Conservation (phyloP, 1,284 basidiomycete species). For the Pisolithus thermaeus region DNA sequence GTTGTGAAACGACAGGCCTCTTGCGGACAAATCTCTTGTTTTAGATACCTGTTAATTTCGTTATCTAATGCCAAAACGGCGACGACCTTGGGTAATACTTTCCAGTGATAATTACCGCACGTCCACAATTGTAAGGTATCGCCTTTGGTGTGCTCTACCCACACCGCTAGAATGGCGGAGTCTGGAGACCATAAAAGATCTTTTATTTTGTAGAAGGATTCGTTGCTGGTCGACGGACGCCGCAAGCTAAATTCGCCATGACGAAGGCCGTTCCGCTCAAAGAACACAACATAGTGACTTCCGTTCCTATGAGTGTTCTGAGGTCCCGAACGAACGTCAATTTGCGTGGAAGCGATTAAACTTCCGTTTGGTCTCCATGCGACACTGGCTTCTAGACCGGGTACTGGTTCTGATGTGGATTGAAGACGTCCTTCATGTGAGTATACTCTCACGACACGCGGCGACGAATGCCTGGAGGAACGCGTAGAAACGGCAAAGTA, state of each 20-base stretch:
- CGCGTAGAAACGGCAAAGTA: slow-evolving; percentile 84
- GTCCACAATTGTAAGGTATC: slow-evolving; percentile 96
- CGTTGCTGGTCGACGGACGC: slow-evolving; percentile 32
- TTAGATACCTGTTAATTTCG: slow-evolving; percentile 67
- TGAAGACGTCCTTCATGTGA: slow-evolving; percentile 76
- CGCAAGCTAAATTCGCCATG: slow-evolving; percentile 85
- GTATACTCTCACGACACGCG: slow-evolving; percentile 74
- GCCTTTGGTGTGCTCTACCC: slow-evolving; percentile 66
- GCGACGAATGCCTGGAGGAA: slow-evolving; percentile 27
- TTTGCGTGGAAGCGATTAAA: slow-evolving; percentile 77
- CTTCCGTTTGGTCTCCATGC: slow-evolving; percentile 89
- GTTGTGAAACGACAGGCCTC: slow-evolving; percentile 56
- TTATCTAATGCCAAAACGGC: neutral
- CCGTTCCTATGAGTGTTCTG: slow-evolving; percentile 63
- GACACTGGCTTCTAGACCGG: slow-evolving; percentile 78
- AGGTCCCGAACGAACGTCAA: slow-evolving; percentile 67
- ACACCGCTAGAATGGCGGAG: slow-evolving; percentile 81
- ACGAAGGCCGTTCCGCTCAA: slow-evolving; percentile 90
- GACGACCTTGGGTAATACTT: slow-evolving; percentile 6
- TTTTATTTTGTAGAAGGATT: slow-evolving; percentile 65
- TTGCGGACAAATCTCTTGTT: slow-evolving; percentile 73
- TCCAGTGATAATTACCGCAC: slow-evolving; percentile 95
- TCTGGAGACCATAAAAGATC: slow-evolving; percentile 88
- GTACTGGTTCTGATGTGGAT: slow-evolving; percentile 79
- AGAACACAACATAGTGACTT: slow-evolving; percentile 88